Evolutionary conservation across 140 eudicot species (phyloP).

Genomic region (Bidens hawaiensis): DNA sequence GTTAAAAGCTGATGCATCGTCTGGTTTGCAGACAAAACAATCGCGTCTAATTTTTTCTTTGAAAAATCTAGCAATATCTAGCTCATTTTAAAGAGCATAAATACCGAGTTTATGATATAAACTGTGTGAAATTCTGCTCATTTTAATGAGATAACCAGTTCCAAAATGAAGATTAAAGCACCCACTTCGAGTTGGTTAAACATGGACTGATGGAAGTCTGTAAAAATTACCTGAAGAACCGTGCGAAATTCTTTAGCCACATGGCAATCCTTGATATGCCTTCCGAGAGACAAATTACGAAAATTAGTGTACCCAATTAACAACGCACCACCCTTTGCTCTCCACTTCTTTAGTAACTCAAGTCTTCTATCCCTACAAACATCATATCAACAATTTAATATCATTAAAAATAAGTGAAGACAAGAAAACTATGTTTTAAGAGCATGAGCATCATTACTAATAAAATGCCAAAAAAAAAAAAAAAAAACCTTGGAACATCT

Average conservation of each 20-base stretch:
- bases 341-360: constrained; percentile 78
- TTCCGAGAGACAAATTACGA: constrained; percentile 81
- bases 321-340: constrained; percentile 81
- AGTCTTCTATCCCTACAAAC: constrained; percentile 71
- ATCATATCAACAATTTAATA: neutral
- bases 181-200: too few relatives aligned
- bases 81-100: neutral
- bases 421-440: neutral
- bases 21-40: neutral
- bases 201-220: too few relatives aligned
- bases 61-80: neutral
- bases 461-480: neutral
- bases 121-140: too few relatives aligned
- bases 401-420: neutral
- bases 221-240: constrained; percentile 74
- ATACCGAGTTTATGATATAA: too few relatives aligned
- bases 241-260: constrained; percentile 57
- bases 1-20: too few relatives aligned
- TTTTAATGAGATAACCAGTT: too few relatives aligned
- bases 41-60: neutral
- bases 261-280: constrained; percentile 71
- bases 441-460: neutral
- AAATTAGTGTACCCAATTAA: constrained; percentile 82
- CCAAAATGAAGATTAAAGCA: too few relatives aligned
- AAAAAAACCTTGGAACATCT: constrained; percentile 79